phyloP scores from a whole-genome alignment of 495 filamentous ascomycete species.

The Ascodesmis nigricans region DNA sequence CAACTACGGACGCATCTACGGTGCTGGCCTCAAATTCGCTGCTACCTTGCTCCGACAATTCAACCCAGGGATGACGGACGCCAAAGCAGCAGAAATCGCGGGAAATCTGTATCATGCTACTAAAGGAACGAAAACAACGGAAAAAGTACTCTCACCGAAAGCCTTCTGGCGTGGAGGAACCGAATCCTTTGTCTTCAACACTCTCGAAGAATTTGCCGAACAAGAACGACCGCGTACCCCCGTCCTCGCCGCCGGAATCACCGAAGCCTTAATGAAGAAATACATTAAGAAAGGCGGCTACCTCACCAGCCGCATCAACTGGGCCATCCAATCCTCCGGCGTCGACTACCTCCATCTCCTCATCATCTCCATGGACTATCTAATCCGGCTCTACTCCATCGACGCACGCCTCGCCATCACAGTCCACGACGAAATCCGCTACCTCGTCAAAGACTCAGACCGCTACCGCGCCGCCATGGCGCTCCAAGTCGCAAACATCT shows the following conservation, averaged over 20 bases:
- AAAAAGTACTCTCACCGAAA: conserved; percentile 36
- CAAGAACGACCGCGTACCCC: conserved; percentile 81
- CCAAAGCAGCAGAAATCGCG: conserved; percentile 51
- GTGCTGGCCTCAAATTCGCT: conserved; percentile 83
- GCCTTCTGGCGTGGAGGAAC: conserved; percentile 95
- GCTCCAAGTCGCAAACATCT: conserved; percentile 80
- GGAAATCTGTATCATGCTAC: conserved; percentile 66
- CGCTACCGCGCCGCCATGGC: conserved; percentile 79
- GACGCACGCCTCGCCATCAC: conserved; percentile 71
- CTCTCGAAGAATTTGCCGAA: conserved; percentile 88
- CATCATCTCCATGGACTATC: conserved; percentile 84
- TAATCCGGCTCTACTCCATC: conserved; percentile 69
- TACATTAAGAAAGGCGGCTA: conserved; percentile 79
- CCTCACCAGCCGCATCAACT: conserved; percentile 93
- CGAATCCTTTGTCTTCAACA: conserved; percentile 95
- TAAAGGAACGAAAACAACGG: conserved; percentile 59
- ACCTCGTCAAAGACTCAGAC: conserved; percentile 66
- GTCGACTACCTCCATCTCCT: conserved; percentile 95
- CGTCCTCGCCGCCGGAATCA: conserved; percentile 89
- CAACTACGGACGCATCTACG: conserved; percentile 97
- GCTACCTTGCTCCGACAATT: conserved; percentile 77
- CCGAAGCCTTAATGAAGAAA: conserved; percentile 71
- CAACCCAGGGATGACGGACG: conserved; percentile 60
- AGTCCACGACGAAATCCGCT: conserved; percentile 94
- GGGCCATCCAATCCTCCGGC: conserved; percentile 93